These are phyloP conservation scores for Pseudogymnoascus verrucosus DNA, from an alignment of 2,329 filamentous ascomycete genomes.

Conservation along the genomic window DNA sequence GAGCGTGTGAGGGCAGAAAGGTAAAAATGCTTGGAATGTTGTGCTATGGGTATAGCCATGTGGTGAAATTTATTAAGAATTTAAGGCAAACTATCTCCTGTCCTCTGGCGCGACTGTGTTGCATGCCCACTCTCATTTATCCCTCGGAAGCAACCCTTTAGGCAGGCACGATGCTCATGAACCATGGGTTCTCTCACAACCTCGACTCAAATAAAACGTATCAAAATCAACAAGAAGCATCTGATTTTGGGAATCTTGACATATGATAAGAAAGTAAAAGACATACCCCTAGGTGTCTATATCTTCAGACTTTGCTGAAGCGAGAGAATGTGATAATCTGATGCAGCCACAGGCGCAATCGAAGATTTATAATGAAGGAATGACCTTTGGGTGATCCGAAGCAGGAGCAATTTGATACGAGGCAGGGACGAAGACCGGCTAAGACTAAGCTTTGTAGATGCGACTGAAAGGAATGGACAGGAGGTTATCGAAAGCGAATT, in stretches of 20 bases:
- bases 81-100: neutral
- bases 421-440: neutral
- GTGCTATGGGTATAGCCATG: neutral
- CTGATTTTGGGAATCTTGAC: neutral
- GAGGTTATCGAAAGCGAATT: slow-evolving; percentile 2
- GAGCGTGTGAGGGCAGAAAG: neutral
- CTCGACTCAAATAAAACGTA: neutral
- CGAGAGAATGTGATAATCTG: slow-evolving; percentile 4
- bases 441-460: slow-evolving; percentile 3
- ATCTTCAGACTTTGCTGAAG: neutral
- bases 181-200: neutral
- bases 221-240: neutral
- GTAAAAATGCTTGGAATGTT: neutral
- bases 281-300: neutral
- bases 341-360: slow-evolving; percentile 4
- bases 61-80: neutral
- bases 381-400: neutral
- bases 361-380: slow-evolving; percentile 1
- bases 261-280: neutral
- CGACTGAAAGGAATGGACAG: slow-evolving; percentile 9
- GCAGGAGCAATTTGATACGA: neutral
- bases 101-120: neutral
- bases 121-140: neutral
- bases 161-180: neutral
- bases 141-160: neutral